A percentile compares a stretch with the other conserved stretches of the same genome.
These are phyloP conservation scores for Quercus agrifolia DNA, from an alignment of 306 rosid genomes.

Conservation along the genomic window DNA sequence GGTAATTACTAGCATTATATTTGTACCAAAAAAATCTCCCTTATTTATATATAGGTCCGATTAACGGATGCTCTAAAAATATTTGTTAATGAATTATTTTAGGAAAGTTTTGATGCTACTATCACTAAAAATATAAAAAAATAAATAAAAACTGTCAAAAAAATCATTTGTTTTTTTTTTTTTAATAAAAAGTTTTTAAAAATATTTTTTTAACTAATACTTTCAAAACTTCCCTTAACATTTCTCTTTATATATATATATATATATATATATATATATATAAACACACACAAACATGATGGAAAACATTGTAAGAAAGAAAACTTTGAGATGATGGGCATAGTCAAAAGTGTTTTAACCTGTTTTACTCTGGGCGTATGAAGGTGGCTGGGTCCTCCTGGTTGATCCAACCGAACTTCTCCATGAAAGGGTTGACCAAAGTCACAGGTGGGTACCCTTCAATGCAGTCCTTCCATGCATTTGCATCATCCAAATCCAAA, in stretches of 20 bases:
- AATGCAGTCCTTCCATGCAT: conserved; percentile 79
- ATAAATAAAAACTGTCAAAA: too few relatives aligned
- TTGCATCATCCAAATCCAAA: conserved; percentile 34
- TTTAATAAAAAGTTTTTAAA: too few relatives aligned
- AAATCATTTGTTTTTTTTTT: too few relatives aligned
- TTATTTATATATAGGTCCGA: too few relatives aligned
- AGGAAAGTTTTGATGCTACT: accelerated
- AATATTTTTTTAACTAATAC: too few relatives aligned
- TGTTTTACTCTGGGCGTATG: background rate
- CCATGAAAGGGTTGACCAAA: conserved; percentile 74
- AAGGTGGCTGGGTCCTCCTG: conserved; percentile 48
- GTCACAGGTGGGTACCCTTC: conserved; percentile 63
- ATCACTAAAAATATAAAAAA: too few relatives aligned
- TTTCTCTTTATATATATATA: too few relatives aligned
- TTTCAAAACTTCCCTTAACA: too few relatives aligned
- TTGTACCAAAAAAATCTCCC: too few relatives aligned
- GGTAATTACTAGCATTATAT: too few relatives aligned
- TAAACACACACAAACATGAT: background rate
- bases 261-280: too few relatives aligned
- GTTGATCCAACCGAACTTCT: conserved; percentile 79
- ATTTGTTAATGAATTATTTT: too few relatives aligned
- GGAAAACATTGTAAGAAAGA: background rate
- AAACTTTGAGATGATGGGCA: background rate
- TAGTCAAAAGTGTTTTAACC: background rate
- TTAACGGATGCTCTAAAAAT: accelerated